phyloP scores from a whole-genome alignment of 2,329 filamentous ascomycete genomes.

The Xylogone sp. region DNA sequence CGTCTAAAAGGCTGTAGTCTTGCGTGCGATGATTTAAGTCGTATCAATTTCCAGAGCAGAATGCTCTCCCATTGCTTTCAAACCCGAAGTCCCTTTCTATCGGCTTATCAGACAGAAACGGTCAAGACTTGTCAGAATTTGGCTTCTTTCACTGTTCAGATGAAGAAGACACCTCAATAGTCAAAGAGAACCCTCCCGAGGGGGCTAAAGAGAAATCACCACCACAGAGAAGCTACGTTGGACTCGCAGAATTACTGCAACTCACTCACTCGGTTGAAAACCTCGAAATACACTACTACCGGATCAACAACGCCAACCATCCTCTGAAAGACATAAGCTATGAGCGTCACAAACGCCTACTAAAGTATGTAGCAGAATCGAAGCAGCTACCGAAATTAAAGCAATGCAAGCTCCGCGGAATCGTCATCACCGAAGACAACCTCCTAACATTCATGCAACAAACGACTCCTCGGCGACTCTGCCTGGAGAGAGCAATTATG shows the following conservation, averaged over 20 bases:
- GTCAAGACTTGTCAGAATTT: not conserved
- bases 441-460: slow-evolving; percentile 2
- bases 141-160: not conserved
- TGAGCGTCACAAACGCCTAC: not conserved
- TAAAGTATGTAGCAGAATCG: not conserved
- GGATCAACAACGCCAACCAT: not conserved
- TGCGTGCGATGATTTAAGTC: not conserved
- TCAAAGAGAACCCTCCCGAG: not conserved
- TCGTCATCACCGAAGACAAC: not conserved
- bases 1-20: not conserved
- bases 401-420: not conserved
- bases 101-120: slow-evolving; percentile 1
- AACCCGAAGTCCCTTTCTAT: slow-evolving; percentile 3
- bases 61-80: not conserved
- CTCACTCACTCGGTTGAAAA: not conserved
- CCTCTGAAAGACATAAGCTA: not conserved
- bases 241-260: not conserved
- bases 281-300: not conserved
- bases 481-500: not conserved
- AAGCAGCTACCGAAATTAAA: not conserved
- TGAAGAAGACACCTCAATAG: too few relatives aligned
- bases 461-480: slow-evolving; percentile 1
- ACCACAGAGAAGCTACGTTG: not conserved
- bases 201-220: not conserved
- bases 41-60: not conserved